Evolutionary conservation across 176 grass and related monocot species (phyloP).

Genomic region (Calamus simplicifolius): DNA sequence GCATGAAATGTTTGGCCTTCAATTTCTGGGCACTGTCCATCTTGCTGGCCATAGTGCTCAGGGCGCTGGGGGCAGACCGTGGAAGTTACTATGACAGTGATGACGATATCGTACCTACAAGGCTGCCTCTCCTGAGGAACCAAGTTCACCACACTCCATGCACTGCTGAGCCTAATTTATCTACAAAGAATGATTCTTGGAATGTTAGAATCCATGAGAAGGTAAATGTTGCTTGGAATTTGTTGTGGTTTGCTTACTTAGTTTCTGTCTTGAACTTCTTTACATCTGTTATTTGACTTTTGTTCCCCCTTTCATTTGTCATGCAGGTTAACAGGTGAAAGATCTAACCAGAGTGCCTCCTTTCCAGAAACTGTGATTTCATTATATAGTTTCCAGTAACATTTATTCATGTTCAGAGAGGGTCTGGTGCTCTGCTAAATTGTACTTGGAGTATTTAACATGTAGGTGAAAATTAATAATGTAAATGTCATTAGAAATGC

Average conservation of each 20-base stretch:
- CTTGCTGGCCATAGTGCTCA: slow-evolving; percentile 58
- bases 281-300: background rate
- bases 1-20: background rate
- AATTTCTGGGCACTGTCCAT: slow-evolving; percentile 54
- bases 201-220: slow-evolving; percentile 56
- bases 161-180: slow-evolving; percentile 31
- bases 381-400: too few relatives aligned
- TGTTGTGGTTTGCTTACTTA: background rate
- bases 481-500: too few relatives aligned
- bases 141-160: slow-evolving; percentile 28
- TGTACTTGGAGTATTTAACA: too few relatives aligned
- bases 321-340: too few relatives aligned
- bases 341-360: too few relatives aligned
- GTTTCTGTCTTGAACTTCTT: slow-evolving; percentile 7
- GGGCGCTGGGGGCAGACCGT: slow-evolving; percentile 58
- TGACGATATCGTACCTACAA: slow-evolving; percentile 54
- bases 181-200: slow-evolving; percentile 58
- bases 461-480: too few relatives aligned
- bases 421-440: too few relatives aligned
- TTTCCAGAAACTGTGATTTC: too few relatives aligned
- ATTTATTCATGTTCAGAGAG: too few relatives aligned
- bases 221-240: slow-evolving; percentile 17
- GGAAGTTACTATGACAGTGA: slow-evolving; percentile 76
- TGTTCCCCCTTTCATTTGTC: background rate
- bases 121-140: slow-evolving; percentile 81